These are phyloP conservation scores for Takashimella koratensis DNA, from an alignment of 1,284 basidiomycete species.

Conservation along the genomic window DNA sequence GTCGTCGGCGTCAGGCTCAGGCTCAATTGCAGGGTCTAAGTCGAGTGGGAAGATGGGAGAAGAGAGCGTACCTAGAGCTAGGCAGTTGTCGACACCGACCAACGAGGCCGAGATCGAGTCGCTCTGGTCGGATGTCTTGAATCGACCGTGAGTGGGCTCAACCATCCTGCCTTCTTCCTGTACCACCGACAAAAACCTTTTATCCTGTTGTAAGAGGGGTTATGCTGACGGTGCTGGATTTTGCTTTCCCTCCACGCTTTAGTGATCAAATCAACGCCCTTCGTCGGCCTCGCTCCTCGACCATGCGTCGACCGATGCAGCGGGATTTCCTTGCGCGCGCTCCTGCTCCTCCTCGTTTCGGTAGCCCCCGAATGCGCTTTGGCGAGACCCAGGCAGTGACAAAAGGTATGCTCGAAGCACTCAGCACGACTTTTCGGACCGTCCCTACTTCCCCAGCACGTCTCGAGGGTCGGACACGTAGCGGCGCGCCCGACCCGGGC, in stretches of 20 bases:
- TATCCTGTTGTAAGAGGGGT: too few relatives aligned
- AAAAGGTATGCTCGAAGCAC: not conserved
- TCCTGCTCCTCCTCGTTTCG: not conserved
- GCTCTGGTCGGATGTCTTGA: not conserved
- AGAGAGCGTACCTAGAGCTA: slow-evolving; percentile 7
- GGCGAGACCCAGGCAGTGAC: not conserved
- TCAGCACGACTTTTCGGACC: not conserved
- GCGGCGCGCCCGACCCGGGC: not conserved
- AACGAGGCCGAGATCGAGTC: not conserved
- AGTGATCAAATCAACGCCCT: not conserved
- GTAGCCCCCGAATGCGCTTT: not conserved
- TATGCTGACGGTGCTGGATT: not conserved
- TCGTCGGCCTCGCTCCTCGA: not conserved
- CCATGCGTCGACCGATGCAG: not conserved
- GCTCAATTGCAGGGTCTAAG: not conserved
- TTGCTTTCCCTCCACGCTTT: not conserved
- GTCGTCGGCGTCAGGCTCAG: slow-evolving; percentile 3
- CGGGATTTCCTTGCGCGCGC: not conserved
- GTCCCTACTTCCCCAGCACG: not conserved
- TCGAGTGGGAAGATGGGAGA: slow-evolving; percentile 2
- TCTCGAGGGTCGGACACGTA: not conserved
- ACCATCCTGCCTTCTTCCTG: not conserved
- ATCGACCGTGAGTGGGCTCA: not conserved
- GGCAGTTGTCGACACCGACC: not conserved
- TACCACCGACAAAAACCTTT: not conserved